Evolutionary conservation across 2,329 filamentous ascomycete genomes (phyloP), one percentile per base, ranked within the genome.

Genomic region (Huntiella moniliformis): DNA sequence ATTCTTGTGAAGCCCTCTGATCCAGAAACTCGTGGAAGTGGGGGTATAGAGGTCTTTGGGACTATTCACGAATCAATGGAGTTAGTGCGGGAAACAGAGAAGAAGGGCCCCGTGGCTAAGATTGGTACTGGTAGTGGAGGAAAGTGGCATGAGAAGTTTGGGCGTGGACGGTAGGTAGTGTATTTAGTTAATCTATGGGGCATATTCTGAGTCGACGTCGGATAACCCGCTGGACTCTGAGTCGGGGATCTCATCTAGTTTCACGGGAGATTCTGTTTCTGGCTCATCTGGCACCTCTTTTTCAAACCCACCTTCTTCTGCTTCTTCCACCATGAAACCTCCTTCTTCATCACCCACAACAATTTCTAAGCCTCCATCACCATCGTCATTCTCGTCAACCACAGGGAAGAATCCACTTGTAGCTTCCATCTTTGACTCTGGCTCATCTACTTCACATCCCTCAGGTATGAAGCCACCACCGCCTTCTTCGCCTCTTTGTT

Each of bases 11-110:
- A 18, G 18, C 44, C 48, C 12, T 46, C 47, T 11, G 55, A 56
- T 34, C 46, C 50, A 16, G 13, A 33, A n/a, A 15, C 44, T 32
- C 6, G 33, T 28, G 13, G 28, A 39, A 11, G 34, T 32, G 3
- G 44, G 44, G 6, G 22, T 8, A 22, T 48, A 13, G 41, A 34
- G 22, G 45, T 32, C 52, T 79, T 79, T 15, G 64, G 71, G 6
- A 76, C 70, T 1, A 60, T 77, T 18, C 72, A 74, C 51, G 75
- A 79, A 54, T 78, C 73, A 0, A 66, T 79, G 7, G 75, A 79
- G 58, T 62, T 79, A 11, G 62, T 76, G 1, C 55, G 61, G 1
- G 62, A 71, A 47, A 53, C 53, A 42, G 60, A 52, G 42, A 53
- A 55, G 33, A 40, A 28, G 41, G 40, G 48, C n/a, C 31, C 35